Evolutionary conservation across 352 stramenopile genomes (phyloP), one percentile per base, ranked within the genome.

Genomic region (Phytopythium delawarense): DNA sequence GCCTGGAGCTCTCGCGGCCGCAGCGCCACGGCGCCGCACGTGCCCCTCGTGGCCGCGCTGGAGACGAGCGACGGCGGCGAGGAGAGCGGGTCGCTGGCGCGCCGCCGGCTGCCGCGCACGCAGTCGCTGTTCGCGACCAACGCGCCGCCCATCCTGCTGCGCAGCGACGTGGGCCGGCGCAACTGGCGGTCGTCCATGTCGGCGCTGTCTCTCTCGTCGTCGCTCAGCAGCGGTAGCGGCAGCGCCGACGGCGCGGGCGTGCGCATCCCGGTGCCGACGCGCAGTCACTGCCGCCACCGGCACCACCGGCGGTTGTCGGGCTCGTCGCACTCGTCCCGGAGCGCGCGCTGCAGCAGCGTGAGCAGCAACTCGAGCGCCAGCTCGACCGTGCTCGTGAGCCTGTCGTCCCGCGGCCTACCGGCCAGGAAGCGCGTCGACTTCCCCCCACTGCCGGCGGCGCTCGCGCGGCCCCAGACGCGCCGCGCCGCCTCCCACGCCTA

Each of bases 161-260:
- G 75, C 35, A 84, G 75, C 30, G 75, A 84, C 56, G 72, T 75
- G 7, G 72, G 67, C 16, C 66, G 58, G 37, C 71, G 75, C 35
- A 72, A 84, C 50, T 84, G 75, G 75, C 59, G 62, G 7, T 79
- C 66, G 9, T 84, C 75, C n/a, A 77, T 69, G 9, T 67, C 72
- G 28, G 72, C 75, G n/a, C 49, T 84, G 34, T 78, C 69, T 7
- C 65, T 82, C 50, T 60, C 67, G 54, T 84, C 75, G 2, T 71
- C 75, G 0, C 67, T 77, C 21, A 60, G 65, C 23, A 57, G 34
- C 34, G 37, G 52, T 16, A 59, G 54, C 7, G 50, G 23, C 37
- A 11, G 55, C 40, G 35, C 4, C 11, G 32, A 4, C 34, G 34
- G 34, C 12, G 30, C 4, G 7, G 55, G 25, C 16, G 9, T 61